A percentile compares a stretch with the other conserved stretches of the same genome.
Conservation (phyloP, 305 asterid genomes). For the Fraxinus latifolia region DNA sequence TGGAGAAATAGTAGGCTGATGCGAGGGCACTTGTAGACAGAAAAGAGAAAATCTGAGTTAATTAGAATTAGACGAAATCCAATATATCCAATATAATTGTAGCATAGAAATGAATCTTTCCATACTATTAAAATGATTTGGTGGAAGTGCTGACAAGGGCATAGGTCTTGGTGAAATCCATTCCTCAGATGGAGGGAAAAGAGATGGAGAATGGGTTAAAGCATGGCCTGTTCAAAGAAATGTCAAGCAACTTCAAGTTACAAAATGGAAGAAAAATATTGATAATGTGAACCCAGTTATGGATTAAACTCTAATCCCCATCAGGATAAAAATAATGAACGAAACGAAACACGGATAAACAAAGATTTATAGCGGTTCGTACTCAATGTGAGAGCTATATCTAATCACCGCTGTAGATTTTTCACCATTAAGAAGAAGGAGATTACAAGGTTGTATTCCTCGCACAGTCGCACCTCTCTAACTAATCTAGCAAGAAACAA, state of each 20-base stretch:
- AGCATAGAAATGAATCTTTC: not conserved
- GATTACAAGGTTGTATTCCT: not conserved
- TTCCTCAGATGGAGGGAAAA: constrained; percentile 34
- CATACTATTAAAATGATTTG: constrained; percentile 42
- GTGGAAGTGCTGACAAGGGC: constrained; percentile 50
- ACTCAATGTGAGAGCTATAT: not conserved
- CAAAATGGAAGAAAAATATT: constrained; percentile 9
- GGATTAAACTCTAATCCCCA: not conserved
- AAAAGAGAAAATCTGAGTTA: constrained; percentile 2
- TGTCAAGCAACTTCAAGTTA: not conserved
- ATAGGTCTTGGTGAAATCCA: constrained; percentile 34
- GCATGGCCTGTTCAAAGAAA: constrained; percentile 38
- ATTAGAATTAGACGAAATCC: constrained; percentile 9
- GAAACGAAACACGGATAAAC: not conserved
- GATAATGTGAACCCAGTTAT: not conserved
- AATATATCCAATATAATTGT: not conserved
- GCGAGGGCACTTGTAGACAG: constrained; percentile 39
- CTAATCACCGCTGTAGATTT: not conserved
- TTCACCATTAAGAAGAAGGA: not conserved
- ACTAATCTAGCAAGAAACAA: not conserved
- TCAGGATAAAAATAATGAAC: not conserved
- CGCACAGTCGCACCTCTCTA: not conserved
- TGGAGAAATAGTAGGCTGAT: constrained; percentile 58
- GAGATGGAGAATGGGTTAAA: constrained; percentile 39
- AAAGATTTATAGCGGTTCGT: not conserved